A percentile compares a stretch with the other conserved stretches of the same genome.
Evolutionary conservation across 2,329 filamentous ascomycete species (phyloP).

Genomic region (Cladophialophora psammophila): DNA sequence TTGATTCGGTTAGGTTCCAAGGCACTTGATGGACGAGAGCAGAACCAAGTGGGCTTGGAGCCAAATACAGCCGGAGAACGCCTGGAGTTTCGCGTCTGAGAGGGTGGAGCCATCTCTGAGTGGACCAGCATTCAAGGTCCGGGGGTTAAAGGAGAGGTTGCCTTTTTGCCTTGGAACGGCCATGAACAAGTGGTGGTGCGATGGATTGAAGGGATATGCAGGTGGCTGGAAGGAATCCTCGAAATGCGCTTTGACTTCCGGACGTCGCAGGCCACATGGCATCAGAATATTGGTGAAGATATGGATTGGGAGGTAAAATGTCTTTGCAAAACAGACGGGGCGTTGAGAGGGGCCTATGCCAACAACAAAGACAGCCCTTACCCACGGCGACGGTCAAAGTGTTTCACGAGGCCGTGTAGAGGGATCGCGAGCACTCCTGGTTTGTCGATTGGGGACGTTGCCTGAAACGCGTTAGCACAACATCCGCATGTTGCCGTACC

Average conservation of each 20-base stretch:
- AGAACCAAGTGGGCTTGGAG: background rate
- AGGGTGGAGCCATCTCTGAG: background rate
- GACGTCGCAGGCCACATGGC: slow-evolving; percentile 1
- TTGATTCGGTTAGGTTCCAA: background rate
- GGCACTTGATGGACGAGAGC: background rate
- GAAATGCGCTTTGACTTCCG: background rate
- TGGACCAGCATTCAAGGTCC: background rate
- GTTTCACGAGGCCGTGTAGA: background rate
- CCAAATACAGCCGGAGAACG: background rate
- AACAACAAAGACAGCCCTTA: background rate
- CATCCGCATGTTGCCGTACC: background rate
- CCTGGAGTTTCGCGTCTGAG: background rate
- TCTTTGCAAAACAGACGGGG: background rate
- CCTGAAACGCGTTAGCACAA: background rate
- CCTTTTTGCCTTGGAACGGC: background rate
- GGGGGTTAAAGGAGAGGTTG: background rate
- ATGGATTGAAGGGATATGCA: background rate
- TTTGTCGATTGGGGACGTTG: background rate
- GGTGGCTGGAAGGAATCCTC: background rate
- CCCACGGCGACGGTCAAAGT: background rate
- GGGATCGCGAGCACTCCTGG: background rate
- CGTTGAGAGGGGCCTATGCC: background rate
- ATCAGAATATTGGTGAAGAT: background rate
- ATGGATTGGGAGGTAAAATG: background rate
- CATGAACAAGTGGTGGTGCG: background rate